These are phyloP conservation scores for Xylaria cubensis DNA, from an alignment of 495 filamentous ascomycete genomes.

Conservation along the genomic window DNA sequence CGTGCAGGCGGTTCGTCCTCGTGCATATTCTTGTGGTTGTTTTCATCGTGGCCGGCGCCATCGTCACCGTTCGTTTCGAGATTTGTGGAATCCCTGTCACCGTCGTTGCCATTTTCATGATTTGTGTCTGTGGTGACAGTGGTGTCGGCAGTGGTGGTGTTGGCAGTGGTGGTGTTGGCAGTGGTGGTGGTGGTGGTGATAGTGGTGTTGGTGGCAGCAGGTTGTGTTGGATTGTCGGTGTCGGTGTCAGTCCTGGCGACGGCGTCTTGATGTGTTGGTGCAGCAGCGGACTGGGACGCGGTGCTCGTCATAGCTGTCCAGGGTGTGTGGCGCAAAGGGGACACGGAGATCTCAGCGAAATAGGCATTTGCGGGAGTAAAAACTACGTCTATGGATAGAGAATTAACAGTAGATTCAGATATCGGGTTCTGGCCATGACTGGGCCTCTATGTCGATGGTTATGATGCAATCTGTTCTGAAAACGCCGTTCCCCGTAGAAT, in stretches of 20 bases:
- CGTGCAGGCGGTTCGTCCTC: constrained; percentile 67
- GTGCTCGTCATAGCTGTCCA: constrained; percentile 57
- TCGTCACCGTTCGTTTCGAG: constrained; percentile 23
- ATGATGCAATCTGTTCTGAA: constrained; percentile 48
- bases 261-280: constrained; percentile 42
- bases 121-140: not conserved
- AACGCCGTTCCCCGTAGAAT: constrained; percentile 52
- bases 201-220: not conserved
- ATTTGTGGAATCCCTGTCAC: constrained; percentile 26
- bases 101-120: constrained; percentile 21
- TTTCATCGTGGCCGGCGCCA: constrained; percentile 7
- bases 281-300: constrained; percentile 51
- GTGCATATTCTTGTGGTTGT: constrained; percentile 20
- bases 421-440: constrained; percentile 69
- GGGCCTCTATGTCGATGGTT: constrained; percentile 47
- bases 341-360: constrained; percentile 71
- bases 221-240: constrained; percentile 24
- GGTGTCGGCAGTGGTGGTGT: no score
- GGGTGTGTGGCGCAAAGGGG: constrained; percentile 44
- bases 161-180: no score
- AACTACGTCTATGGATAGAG: constrained; percentile 67
- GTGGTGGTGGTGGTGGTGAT: not conserved
- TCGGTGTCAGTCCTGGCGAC: constrained; percentile 35
- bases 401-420: constrained; percentile 53
- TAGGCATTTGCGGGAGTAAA: constrained; percentile 64